Evolutionary conservation across 805 yeast genomes (phyloP).

Genomic region (fission yeast (Schizosaccharomyces pombe)): DNA sequence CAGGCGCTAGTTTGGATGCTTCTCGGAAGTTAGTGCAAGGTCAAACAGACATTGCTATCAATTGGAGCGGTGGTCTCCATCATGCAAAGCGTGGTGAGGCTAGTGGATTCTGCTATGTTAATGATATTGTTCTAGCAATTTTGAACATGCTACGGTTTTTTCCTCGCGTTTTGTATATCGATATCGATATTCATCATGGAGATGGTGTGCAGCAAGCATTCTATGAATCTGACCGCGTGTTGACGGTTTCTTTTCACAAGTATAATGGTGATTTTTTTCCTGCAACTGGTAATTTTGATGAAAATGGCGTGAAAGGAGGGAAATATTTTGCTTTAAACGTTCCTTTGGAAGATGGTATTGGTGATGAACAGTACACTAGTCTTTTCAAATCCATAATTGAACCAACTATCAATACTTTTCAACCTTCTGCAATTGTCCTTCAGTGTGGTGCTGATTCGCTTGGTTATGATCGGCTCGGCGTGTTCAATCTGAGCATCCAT

Average conservation of each 20-base stretch:
- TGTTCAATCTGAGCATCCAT: slow-evolving; percentile 75
- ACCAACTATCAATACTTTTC: slow-evolving; percentile 66
- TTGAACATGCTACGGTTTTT: slow-evolving; percentile 56
- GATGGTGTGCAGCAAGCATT: slow-evolving; percentile 92
- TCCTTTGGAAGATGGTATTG: slow-evolving; percentile 86
- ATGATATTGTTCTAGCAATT: slow-evolving; percentile 72
- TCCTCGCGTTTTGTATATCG: slow-evolving; percentile 69
- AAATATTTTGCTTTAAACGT: slow-evolving; percentile 72
- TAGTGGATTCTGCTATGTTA: slow-evolving; percentile 73
- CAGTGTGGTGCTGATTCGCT: slow-evolving; percentile 97
- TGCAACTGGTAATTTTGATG: slow-evolving; percentile 72
- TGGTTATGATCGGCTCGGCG: slow-evolving; percentile 86
- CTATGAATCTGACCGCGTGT: slow-evolving; percentile 73
- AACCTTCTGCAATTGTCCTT: slow-evolving; percentile 86
- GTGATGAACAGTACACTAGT: slow-evolving; percentile 76
- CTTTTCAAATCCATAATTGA: slow-evolving; percentile 47
- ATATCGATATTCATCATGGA: slow-evolving; percentile 81
- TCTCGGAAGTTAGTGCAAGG: slow-evolving; percentile 44
- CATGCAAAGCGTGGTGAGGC: slow-evolving; percentile 84
- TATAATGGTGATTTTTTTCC: slow-evolving; percentile 74
- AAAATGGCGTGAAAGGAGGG: slow-evolving; percentile 71
- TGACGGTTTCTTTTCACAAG: slow-evolving; percentile 77
- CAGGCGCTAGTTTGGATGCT: slow-evolving; percentile 66
- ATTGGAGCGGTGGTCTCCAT: slow-evolving; percentile 83
- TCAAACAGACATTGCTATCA: slow-evolving; percentile 74